phyloP scores from a whole-genome alignment of 2,329 filamentous ascomycete species.

The Talaromyces sp. region DNA sequence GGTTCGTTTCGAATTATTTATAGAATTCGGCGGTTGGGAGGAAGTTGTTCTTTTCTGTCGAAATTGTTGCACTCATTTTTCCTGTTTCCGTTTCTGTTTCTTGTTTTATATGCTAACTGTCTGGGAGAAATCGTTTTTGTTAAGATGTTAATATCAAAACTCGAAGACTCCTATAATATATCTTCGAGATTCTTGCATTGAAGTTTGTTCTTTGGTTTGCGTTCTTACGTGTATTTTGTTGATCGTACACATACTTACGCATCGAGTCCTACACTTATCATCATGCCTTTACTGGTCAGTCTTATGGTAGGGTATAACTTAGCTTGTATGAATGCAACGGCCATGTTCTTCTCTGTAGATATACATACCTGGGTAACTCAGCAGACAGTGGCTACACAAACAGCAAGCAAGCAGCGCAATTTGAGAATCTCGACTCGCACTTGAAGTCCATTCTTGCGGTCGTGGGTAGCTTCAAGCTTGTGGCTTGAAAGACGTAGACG shows the following conservation, averaged over 20 bases:
- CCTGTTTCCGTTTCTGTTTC: background rate
- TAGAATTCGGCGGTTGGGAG: conserved; percentile 7
- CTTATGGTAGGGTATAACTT: no score
- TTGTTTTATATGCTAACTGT: background rate
- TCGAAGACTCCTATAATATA: conserved; percentile 4
- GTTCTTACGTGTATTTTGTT: background rate
- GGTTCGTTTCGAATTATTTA: conserved; percentile 1
- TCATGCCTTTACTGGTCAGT: no score
- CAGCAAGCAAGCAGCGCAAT: no score
- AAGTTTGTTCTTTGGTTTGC: background rate
- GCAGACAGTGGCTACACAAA: no score
- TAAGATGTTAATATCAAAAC: background rate
- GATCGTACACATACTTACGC: background rate
- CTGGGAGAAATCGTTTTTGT: background rate
- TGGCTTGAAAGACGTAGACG: no score
- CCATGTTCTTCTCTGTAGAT: no score
- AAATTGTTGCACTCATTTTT: background rate
- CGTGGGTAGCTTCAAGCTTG: no score
- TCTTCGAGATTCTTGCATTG: conserved; percentile 5
- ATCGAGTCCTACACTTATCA: background rate
- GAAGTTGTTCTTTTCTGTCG: background rate
- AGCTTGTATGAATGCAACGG: no score
- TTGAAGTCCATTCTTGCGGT: no score
- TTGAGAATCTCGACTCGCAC: no score
- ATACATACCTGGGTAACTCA: no score